Base-by-base conservation (phyloP, 208 protist genomes). In the Novymonas esmeraldas region DNA sequence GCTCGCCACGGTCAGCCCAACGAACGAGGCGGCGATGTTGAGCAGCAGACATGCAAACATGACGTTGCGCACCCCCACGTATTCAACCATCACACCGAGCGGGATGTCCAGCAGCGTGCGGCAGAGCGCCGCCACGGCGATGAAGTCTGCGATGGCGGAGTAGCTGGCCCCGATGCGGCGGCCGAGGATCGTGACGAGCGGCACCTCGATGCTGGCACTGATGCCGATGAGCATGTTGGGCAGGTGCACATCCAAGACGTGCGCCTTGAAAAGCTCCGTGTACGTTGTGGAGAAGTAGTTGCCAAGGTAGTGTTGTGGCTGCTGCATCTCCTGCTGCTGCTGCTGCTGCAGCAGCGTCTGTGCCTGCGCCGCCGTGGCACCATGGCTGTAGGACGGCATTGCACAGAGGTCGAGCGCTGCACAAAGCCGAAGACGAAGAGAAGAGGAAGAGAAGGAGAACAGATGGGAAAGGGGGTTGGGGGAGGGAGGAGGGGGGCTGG, bases 181-280 rank as follows among this genome's bases (percentile, higher is more conserved):
- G n/a, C 79, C 87, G 5, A 96, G 54, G 46, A 91, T 84, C 11
- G 81, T 88, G 34, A 92, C 62, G 13, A 96, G 76, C 45, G 87
- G 87, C 24, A 93, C 78, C 64, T 90, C 90, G 18, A 96, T 64
- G 34, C 78, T 82, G 10, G 81, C 77, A 36, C 79, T 73, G 14
- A 96, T 70, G 31, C 90, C 87, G 38, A 94, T 82, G 16, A 96
- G 63, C 44, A 89, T 74, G 70, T 94, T 96, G 16, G 85, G 79
- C 28, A 96, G 45, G 31, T 95, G 89, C 10, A 95, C 77, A 76
- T 92, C 81, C 9, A 95, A 58, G 18, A 92, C 64, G n/a, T 89
- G 79, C 5, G 70, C 77, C 41, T 72, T 80, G 52, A 83, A 62
- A 26, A 88, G 57, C 34, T 84, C 55, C 22, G 61, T 65, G 52